Evolutionary conservation across 1,139 yeast genomes (phyloP), one percentile per base, ranked within the genome.

Genomic region (Debaryomycetaceae sp.): DNA sequence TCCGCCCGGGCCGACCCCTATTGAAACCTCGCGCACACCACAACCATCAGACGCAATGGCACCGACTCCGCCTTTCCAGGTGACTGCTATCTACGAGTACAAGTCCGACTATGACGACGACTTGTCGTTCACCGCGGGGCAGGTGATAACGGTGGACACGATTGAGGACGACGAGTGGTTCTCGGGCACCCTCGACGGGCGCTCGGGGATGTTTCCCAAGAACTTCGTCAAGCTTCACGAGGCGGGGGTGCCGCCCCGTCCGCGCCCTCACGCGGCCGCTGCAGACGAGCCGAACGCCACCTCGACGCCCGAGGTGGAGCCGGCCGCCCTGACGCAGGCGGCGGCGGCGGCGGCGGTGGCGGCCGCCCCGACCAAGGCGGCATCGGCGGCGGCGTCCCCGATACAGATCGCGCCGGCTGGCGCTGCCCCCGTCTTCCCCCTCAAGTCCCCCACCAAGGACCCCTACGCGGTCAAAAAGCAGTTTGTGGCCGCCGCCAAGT

Each of bases 111-210:
- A 72, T 45, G 88, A 80, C 19, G 97, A 88, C 49, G 98, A 91
- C 55, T 70, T 91, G 51, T 64, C 72, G 23, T 88, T 91, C 45
- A 54, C 56, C 1, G 73, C 65, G 4, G 91, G 83, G 13, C 86
- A 83, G 50, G 43, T 71, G 27, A 81, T 91, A 39, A 72, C 77
- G 5, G 96, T 91, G 14, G 75, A 79, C 3, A 75, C 73, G 18
- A 65, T 83, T 37, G 95, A 86, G 46, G 96, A 88, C 49, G 94
- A 61, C 14, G 96, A 89, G 42, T 91, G 98, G 98, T 83, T 74
- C 49, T 64, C 73, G 25, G 98, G 98, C 2, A 61, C 67, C 10
- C 80, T 70, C 44, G 61, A 59, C 13, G 77, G 71, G 8, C 56
- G 61, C 34, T 54, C 71, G 22, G 98, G 98, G 6, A 81, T 89